Evolutionary conservation across 805 yeast species (phyloP).

Genomic region (Metschnikowia noctiluminum): DNA sequence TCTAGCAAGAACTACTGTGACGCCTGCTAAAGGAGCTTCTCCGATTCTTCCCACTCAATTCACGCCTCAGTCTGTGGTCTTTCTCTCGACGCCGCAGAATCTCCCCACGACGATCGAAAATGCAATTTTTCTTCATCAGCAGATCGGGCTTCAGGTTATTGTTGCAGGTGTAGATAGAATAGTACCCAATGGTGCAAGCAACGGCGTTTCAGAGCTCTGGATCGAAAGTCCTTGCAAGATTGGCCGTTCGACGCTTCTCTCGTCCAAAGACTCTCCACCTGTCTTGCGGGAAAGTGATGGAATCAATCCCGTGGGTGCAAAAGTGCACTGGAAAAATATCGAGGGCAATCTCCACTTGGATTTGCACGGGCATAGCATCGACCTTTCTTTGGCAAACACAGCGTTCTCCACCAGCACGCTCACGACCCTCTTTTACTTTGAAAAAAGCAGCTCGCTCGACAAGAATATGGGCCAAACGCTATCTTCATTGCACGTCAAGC

Average conservation of each 20-base stretch:
- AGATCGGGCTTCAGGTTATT: constrained; percentile 29
- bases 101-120: constrained; percentile 30
- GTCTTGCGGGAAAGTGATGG: constrained; percentile 34
- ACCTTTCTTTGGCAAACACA: constrained; percentile 37
- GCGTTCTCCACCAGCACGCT: constrained; percentile 34
- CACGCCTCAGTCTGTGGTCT: constrained; percentile 27
- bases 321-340: constrained; percentile 38
- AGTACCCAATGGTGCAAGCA: constrained; percentile 28
- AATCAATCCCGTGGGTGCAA: constrained; percentile 30
- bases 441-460: constrained; percentile 11
- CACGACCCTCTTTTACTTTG: constrained; percentile 36
- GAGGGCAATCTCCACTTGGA: constrained; percentile 23
- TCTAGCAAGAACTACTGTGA: constrained; percentile 15
- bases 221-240: constrained; percentile 24
- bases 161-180: constrained; percentile 42
- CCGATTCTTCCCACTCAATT: constrained; percentile 12
- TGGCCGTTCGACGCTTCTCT: constrained; percentile 18
- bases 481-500: constrained; percentile 23
- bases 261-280: constrained; percentile 23
- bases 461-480: constrained; percentile 28
- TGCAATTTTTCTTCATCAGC: constrained; percentile 25
- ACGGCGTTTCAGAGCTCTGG: constrained; percentile 42
- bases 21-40: constrained; percentile 5
- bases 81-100: constrained; percentile 36
- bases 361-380: constrained; percentile 17